Evolutionary conservation across 2,329 filamentous ascomycete genomes (phyloP), one percentile per base, ranked within the genome.

Genomic region (Fusarium avenaceum): DNA sequence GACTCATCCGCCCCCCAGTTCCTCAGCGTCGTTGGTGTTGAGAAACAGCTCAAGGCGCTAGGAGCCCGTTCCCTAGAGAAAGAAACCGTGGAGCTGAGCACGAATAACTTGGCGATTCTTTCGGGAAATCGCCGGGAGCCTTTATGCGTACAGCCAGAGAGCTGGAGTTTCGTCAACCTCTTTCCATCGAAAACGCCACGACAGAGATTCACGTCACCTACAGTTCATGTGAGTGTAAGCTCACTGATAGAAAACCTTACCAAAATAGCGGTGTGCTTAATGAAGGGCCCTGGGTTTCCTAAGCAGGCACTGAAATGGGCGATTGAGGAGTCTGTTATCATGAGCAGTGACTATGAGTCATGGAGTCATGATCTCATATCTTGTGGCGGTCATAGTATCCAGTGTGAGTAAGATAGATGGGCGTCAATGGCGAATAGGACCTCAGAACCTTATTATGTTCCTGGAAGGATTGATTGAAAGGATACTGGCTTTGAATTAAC

Each of bases 111-210:
- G 5, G 8, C 10, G 9, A 43, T 45, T 3, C 4, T 55, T 14
- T 50, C 49, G 0, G 49, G 24, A 4, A 4, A 14, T 4, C 17
- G 26, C 4, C 5, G 20, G 1, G 40, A 30, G 8, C 40, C 40
- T 14, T 28, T 10, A 3, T 39, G 22, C 14, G 5, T 13, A 2
- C 48, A 58, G 2, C 55, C 49, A 1, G 40, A 58, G 2, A 45
- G 40, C 17, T 58, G 55, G 55, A 58, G 55, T 7, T 58, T 55
- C 32, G 17, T 58, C 13, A 58, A 55, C 20, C 20, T 55, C 9
- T 58, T 58, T 6, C 49, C 49, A 3, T 38, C 49, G 5, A 22
- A 39, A 6, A 8, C n/a, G 17, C 26, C 24, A 24, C 39, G n/a
- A 10, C 48, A 32, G 5, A 26, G 2, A 6, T 26, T 19, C 2